Percentiles rank a stretch among this genome's conserved stretches.
Conservation (phyloP, 179 eudicot genomes). For the Silene coronaria region DNA sequence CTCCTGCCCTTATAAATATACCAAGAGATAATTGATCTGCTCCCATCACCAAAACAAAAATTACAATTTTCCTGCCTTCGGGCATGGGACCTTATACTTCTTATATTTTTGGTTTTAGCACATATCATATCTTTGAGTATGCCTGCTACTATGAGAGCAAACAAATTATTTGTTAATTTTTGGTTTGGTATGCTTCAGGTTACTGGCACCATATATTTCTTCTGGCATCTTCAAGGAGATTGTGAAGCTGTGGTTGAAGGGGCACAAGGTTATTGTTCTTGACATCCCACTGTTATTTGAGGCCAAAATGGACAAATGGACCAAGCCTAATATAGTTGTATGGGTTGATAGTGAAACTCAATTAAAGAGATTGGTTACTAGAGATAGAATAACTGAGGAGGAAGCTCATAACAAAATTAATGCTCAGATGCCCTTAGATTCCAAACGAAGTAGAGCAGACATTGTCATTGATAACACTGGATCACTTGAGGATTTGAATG, state of each 20-base stretch:
- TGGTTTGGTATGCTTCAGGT: slow-evolving; percentile 35
- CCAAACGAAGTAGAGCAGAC: slow-evolving; percentile 64
- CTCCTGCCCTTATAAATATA: too few relatives aligned
- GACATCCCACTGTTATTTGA: slow-evolving; percentile 87
- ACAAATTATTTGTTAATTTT: neutral
- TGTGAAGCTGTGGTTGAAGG: slow-evolving; percentile 79
- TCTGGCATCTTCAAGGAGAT: slow-evolving; percentile 62
- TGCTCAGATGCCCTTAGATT: slow-evolving; percentile 81
- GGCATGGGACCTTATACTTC: neutral
- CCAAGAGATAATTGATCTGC: neutral
- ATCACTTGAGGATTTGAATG: slow-evolving; percentile 62
- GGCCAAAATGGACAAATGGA: slow-evolving; percentile 90
- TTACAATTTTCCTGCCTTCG: neutral
- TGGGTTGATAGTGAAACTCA: slow-evolving; percentile 88
- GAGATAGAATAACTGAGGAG: slow-evolving; percentile 61
- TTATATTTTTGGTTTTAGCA: neutral
- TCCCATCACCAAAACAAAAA: neutral
- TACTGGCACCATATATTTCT: slow-evolving; percentile 74
- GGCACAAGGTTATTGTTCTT: slow-evolving; percentile 61
- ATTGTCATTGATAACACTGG: slow-evolving; percentile 80
- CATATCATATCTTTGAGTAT: neutral
- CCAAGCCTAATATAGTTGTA: slow-evolving; percentile 69
- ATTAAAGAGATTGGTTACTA: slow-evolving; percentile 62
- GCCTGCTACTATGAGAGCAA: neutral
- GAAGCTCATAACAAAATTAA: slow-evolving; percentile 73